phyloP scores from a whole-genome alignment of 2,329 filamentous ascomycete genomes.

The Lanzia echinophila region DNA sequence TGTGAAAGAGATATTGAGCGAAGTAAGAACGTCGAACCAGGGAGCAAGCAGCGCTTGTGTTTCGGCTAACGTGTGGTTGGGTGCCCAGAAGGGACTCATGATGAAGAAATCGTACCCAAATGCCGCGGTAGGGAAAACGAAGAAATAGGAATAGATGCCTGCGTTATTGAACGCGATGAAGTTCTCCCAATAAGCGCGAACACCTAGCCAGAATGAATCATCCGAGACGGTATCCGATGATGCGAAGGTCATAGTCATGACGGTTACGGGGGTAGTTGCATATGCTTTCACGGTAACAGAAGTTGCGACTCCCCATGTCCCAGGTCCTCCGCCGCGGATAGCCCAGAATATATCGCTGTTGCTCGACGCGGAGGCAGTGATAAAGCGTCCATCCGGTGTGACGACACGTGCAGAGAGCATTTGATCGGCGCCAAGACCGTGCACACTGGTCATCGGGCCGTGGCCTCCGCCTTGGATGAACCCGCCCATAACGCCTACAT shows the following conservation, averaged over 20 bases:
- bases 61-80: conserved; percentile 26
- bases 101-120: background rate
- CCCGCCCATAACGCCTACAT: conserved; percentile 33
- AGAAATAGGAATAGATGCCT: conserved; percentile 26
- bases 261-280: conserved; percentile 32
- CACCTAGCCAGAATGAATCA: conserved; percentile 42
- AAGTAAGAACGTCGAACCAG: conserved; percentile 33
- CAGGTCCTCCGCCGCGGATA: conserved; percentile 22
- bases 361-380: conserved; percentile 15
- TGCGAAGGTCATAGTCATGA: conserved; percentile 39
- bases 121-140: conserved; percentile 26
- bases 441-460: conserved; percentile 43
- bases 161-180: conserved; percentile 34
- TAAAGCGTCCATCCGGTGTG: conserved; percentile 17
- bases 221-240: conserved; percentile 39
- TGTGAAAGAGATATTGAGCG: conserved; percentile 14
- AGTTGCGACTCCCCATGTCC: conserved; percentile 54
- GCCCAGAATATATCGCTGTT: conserved; percentile 24
- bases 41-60: conserved; percentile 29
- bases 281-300: conserved; percentile 50
- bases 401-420: conserved; percentile 21
- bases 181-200: conserved; percentile 44
- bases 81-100: conserved; percentile 25
- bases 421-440: conserved; percentile 56
- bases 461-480: conserved; percentile 58